phyloP scores from a whole-genome alignment of 2,329 filamentous ascomycete genomes.

The Colletotrichum salicis region DNA sequence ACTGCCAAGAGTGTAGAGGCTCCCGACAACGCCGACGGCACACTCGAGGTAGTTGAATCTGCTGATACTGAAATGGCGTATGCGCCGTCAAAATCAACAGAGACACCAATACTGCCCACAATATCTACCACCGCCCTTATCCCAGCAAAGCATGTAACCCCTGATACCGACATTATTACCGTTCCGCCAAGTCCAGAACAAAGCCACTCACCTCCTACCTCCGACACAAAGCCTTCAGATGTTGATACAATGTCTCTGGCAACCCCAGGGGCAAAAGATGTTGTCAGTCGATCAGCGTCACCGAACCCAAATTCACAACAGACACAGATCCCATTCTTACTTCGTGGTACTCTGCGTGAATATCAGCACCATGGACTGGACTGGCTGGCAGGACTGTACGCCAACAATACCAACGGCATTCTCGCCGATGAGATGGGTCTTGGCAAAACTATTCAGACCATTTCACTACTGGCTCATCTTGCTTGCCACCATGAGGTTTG shows the following conservation, averaged over 20 bases:
- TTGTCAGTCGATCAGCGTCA: constrained; percentile 46
- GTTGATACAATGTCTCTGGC: constrained; percentile 49
- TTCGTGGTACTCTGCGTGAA: constrained; percentile 89
- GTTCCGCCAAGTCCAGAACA: constrained; percentile 55
- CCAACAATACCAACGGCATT: constrained; percentile 93
- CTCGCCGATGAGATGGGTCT: constrained; percentile 98
- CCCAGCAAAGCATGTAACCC: constrained; percentile 46
- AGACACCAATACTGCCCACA: constrained; percentile 39
- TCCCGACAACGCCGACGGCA: too few species aligned
- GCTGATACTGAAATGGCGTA: constrained; percentile 50
- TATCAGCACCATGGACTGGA: constrained; percentile 98
- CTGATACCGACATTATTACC: constrained; percentile 56
- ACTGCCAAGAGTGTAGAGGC: neutral
- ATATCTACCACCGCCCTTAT: constrained; percentile 37
- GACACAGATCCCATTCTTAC: constrained; percentile 81
- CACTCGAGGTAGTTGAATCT: constrained; percentile 31
- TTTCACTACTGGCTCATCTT: constrained; percentile 90
- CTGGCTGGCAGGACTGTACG: constrained; percentile 94
- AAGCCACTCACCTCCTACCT: constrained; percentile 60
- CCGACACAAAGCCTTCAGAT: constrained; percentile 64
- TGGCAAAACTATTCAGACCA: constrained; percentile 98
- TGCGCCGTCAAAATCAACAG: constrained; percentile 21
- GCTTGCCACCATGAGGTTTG: constrained; percentile 91
- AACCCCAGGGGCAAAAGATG: constrained; percentile 36
- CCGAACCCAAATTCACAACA: constrained; percentile 56